phyloP scores from a whole-genome alignment of 495 filamentous ascomycete genomes.

The Tuber microsphaerosporum region DNA sequence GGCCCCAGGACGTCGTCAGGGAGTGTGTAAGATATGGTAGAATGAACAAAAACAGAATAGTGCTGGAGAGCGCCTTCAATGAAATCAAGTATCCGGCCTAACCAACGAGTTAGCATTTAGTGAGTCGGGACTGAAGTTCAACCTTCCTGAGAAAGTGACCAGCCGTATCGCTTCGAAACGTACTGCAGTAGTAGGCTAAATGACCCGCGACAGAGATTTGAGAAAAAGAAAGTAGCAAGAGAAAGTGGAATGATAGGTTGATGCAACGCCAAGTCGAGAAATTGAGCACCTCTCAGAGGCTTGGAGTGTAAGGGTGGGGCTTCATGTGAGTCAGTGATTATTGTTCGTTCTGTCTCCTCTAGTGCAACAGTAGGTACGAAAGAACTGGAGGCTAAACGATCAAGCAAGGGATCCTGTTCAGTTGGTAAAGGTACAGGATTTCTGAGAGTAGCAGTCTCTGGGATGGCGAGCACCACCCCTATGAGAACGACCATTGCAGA shows the following conservation, averaged over 20 bases:
- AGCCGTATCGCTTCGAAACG: slow-evolving; percentile 5
- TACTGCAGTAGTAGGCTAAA: slow-evolving; percentile 4
- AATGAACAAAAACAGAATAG: slow-evolving; percentile 8
- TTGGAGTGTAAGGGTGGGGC: neutral
- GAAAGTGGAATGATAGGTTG: slow-evolving; percentile 12
- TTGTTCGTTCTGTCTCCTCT: neutral
- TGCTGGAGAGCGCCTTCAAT: slow-evolving; percentile 6
- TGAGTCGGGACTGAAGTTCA: neutral
- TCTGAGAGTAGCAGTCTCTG: neutral
- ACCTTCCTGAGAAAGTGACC: slow-evolving; percentile 7
- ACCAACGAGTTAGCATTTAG: neutral
- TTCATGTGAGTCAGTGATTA: neutral
- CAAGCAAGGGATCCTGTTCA: neutral
- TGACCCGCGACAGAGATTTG: neutral
- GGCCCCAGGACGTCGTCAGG: slow-evolving; percentile 2
- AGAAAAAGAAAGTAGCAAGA: slow-evolving; percentile 2
- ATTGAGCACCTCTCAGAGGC: neutral
- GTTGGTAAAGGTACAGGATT: neutral
- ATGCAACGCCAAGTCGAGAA: neutral
- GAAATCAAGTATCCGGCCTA: slow-evolving; percentile 14
- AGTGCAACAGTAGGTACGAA: neutral
- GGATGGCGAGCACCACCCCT: neutral
- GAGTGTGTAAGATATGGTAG: slow-evolving; percentile 5
- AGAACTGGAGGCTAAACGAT: neutral
- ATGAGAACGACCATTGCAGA: neutral